Evolutionary conservation across 768 basidiomycete species (phyloP).

Genomic region (Russula compacta): DNA sequence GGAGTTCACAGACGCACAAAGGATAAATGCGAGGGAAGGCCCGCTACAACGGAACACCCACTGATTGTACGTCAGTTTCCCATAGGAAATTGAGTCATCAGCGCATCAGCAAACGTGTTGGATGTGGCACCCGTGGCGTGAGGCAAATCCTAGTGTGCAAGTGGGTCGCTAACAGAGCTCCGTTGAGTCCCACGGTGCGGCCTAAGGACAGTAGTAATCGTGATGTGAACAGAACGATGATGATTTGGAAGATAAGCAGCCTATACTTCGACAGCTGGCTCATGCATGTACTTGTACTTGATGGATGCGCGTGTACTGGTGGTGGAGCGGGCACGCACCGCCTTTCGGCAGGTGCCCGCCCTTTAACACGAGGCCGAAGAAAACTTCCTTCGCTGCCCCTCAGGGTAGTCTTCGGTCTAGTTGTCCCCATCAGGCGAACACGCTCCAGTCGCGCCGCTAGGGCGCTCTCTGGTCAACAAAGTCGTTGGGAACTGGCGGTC

Average conservation of each 20-base stretch:
- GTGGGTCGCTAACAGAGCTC: not conserved
- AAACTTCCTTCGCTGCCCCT: slow-evolving; percentile 17
- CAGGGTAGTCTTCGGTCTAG: slow-evolving; percentile 20
- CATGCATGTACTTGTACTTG: not conserved
- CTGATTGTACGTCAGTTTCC: slow-evolving; percentile 3
- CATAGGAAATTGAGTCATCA: slow-evolving; percentile 3
- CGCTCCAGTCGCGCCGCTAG: slow-evolving; percentile 30
- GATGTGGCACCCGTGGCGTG: not conserved
- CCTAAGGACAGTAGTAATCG: not conserved
- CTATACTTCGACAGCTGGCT: not conserved
- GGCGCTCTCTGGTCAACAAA: slow-evolving; percentile 24
- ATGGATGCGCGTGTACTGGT: not conserved
- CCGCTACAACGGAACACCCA: not conserved
- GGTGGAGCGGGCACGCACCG: not conserved
- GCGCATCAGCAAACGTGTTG: not conserved
- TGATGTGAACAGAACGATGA: not conserved
- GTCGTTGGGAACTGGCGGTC: slow-evolving; percentile 20
- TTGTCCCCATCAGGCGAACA: slow-evolving; percentile 29
- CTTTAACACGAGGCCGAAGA: slow-evolving; percentile 17
- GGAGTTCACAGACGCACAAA: not conserved
- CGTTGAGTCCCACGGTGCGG: not conserved
- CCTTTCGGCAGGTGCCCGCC: slow-evolving; percentile 10
- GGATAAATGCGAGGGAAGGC: not conserved
- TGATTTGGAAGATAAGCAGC: not conserved
- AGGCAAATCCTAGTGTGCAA: slow-evolving; percentile 1